Percentiles rank a stretch among this genome's conserved stretches.
Evolutionary conservation across 305 asterid species (phyloP).

Genomic region (Fraxinus xanthoxyloides): DNA sequence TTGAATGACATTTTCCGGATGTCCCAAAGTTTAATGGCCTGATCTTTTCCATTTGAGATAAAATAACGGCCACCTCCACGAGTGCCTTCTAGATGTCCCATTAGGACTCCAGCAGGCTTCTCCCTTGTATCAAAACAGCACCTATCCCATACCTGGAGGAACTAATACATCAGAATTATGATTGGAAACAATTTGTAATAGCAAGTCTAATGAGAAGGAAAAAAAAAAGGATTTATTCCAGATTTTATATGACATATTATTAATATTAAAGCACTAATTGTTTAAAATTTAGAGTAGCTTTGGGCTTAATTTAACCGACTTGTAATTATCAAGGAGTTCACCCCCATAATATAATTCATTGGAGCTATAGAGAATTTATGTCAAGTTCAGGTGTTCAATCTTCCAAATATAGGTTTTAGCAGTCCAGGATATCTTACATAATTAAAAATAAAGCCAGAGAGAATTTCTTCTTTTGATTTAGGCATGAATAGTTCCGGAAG

Average conservation of each 20-base stretch:
- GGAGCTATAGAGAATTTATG: background rate
- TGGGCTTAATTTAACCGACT: background rate
- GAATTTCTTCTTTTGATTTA: background rate
- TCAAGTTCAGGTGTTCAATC: background rate
- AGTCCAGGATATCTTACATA: background rate
- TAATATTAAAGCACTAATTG: too few relatives aligned
- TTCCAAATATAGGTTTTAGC: background rate
- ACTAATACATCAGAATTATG: slow-evolving; percentile 2
- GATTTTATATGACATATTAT: too few relatives aligned
- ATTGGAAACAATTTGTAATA: background rate
- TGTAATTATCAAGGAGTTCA: background rate
- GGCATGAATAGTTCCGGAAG: background rate
- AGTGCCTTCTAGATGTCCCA: slow-evolving; percentile 93
- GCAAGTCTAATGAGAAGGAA: background rate
- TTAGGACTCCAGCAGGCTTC: slow-evolving; percentile 75
- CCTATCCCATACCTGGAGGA: slow-evolving; percentile 90
- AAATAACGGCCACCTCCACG: slow-evolving; percentile 98
- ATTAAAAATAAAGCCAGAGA: background rate
- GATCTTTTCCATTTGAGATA: slow-evolving; percentile 96
- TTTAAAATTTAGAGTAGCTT: background rate
- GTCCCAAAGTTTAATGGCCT: slow-evolving; percentile 93
- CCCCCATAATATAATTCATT: background rate
- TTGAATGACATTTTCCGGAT: slow-evolving; percentile 92
- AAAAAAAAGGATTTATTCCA: background rate
- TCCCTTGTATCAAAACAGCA: slow-evolving; percentile 65